Base-by-base conservation (phyloP, 202 grass and related monocot species). In the Dendrocalamus latiflorus region DNA sequence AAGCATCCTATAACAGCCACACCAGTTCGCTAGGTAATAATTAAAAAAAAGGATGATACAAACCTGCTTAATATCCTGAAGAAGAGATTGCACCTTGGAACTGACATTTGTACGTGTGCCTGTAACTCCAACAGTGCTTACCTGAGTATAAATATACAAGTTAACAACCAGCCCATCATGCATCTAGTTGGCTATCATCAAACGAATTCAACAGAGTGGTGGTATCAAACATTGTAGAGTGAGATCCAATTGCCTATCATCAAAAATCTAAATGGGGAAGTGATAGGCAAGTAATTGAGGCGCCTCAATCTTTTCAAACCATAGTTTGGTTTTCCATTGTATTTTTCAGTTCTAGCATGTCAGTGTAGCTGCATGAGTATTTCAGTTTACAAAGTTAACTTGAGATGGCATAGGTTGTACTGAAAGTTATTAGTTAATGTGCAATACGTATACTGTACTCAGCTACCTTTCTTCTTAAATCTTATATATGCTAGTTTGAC, bases 31-130 rank as follows among this genome's bases (percentile, higher is more conserved):
- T 26, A 81, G 59, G 34, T 39, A 39, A 57, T 54, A 83, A 18
- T 36, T n/a, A n/a, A 44, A 48, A 33, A 70, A 61, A 65, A 70
- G 8, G 45, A 88, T 24, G 72, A 61, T 56, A 18, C 61, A 60
- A 41, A 98, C 95, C 93, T 95, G 56, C 87, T 98, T 95, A 80
- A 98, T 95, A 12, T 98, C 90, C 63, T 90, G 67, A 59, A 98
- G 91, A 86, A 98, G 95, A 86, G 91, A 83, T 81, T 93, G 69
- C 42, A 98, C 93, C 37, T 85, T 89, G 6, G 25, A 16, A 74
- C 83, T 98, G 47, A 98, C 95, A 63, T 84, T 88, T 49, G 82
- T 1, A 14, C 92, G 92, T 9, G 92, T 50, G 55, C 95, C 95
- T 60, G 95, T 98, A 70, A 98, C 95, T 80, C 95, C 95, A 75